Conservation (phyloP, 1,284 basidiomycete genomes). For the Ceratobasidium sp. region DNA sequence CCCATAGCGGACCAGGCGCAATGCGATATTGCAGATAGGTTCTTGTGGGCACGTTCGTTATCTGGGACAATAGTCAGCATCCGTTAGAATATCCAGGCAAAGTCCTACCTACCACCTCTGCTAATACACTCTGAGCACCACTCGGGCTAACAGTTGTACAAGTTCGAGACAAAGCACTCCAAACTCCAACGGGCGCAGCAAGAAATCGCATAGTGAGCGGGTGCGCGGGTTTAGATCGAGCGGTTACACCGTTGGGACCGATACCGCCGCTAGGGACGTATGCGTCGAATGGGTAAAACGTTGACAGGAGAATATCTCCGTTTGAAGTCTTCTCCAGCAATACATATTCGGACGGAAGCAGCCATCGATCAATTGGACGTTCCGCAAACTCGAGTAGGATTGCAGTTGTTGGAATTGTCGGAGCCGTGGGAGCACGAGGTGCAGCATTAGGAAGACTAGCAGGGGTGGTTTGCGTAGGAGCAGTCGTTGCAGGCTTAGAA, state of each 20-base stretch:
- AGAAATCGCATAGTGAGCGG: conserved; percentile 32
- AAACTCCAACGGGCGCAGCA: conserved; percentile 13
- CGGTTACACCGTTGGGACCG: not conserved
- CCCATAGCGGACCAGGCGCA: conserved; percentile 28
- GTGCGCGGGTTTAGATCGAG: conserved; percentile 30
- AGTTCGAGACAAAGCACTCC: conserved; percentile 28
- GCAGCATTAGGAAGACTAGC: too few species aligned
- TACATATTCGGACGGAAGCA: conserved; percentile 35
- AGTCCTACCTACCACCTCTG: conserved; percentile 26
- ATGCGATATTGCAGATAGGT: conserved; percentile 32
- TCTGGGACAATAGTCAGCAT: not conserved
- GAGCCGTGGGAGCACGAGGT: not conserved
- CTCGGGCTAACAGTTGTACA: conserved; percentile 16
- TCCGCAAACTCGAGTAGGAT: conserved; percentile 34
- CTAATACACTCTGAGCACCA: conserved; percentile 5
- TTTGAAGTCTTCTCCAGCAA: conserved; percentile 20
- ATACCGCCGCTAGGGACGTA: conserved; percentile 19
- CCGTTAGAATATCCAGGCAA: not conserved
- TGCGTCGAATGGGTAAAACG: conserved; percentile 36
- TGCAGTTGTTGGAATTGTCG: conserved; percentile 28
- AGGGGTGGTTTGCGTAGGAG: not conserved
- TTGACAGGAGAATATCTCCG: conserved; percentile 29
- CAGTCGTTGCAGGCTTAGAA: too few species aligned
- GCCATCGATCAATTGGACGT: conserved; percentile 31
- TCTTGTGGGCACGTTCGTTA: conserved; percentile 19